Evolutionary conservation across 164 flowering plant species (phyloP).

Genomic region (Magnolia sinica): DNA sequence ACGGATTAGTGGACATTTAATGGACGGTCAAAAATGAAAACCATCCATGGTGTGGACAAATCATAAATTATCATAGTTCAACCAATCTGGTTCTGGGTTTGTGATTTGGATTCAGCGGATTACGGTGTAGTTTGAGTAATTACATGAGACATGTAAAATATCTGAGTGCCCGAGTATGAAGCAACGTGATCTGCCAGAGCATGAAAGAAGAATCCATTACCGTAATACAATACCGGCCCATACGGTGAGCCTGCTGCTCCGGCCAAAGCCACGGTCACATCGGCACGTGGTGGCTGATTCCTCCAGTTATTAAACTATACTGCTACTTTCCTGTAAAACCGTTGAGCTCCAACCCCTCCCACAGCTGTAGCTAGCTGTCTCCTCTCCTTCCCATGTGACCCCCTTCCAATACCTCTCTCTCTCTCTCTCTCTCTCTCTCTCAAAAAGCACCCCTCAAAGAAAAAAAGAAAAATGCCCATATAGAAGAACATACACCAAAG

Average conservation of each 20-base stretch:
- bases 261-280: slow-evolving; percentile 7
- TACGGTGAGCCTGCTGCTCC: background rate
- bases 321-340: slow-evolving; percentile 46
- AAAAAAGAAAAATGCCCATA: background rate
- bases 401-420: slow-evolving; percentile 16
- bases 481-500: background rate
- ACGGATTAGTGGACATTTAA: too few species aligned
- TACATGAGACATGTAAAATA: too few species aligned
- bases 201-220: background rate
- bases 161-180: background rate
- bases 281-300: slow-evolving; percentile 79
- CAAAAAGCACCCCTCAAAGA: background rate
- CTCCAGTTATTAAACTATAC: slow-evolving; percentile 44
- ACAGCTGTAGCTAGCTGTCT: slow-evolving; percentile 87
- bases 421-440: background rate
- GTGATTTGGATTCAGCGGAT: too few species aligned
- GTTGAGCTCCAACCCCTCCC: slow-evolving; percentile 34
- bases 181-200: background rate
- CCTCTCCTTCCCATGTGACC: slow-evolving; percentile 51
- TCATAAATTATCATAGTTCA: too few species aligned
- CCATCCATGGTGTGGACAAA: too few species aligned
- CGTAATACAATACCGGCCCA: background rate
- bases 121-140: too few species aligned
- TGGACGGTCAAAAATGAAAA: too few species aligned
- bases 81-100: too few species aligned